Conservation (phyloP, 345 rosid genomes). For the Euphorbia peplus region DNA sequence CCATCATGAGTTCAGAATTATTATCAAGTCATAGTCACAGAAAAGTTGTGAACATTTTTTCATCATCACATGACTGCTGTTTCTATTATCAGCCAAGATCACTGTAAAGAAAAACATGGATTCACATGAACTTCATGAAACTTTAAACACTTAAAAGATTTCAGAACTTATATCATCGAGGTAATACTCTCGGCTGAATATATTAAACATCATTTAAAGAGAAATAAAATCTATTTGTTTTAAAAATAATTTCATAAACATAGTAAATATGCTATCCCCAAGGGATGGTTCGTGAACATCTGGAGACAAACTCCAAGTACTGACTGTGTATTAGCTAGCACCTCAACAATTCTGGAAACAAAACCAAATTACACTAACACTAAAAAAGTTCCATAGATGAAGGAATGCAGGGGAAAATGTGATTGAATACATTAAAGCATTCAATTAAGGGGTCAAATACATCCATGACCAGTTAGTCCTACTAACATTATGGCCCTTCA, state of each 20-base stretch:
- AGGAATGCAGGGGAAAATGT: not conserved
- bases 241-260: not conserved
- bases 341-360: not conserved
- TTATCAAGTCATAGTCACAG: not conserved
- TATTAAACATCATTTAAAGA: not conserved
- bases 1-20: not conserved
- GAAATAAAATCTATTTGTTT: too few species aligned
- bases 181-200: not conserved
- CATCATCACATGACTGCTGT: not conserved
- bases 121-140: not conserved
- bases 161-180: not conserved
- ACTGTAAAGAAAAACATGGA: not conserved
- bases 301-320: not conserved
- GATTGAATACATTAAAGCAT: too few species aligned
- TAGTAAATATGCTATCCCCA: not conserved
- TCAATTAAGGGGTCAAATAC: too few species aligned
- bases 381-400: not conserved
- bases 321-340: not conserved
- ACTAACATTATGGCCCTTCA: too few species aligned
- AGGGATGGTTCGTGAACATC: not conserved
- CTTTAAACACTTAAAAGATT: not conserved
- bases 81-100: not conserved
- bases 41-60: not conserved
- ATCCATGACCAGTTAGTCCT: too few species aligned
- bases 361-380: not conserved